These are phyloP conservation scores for Apophysomyces ossiformis DNA, from an alignment of 371 early-diverging fungal species.

Conservation along the genomic window DNA sequence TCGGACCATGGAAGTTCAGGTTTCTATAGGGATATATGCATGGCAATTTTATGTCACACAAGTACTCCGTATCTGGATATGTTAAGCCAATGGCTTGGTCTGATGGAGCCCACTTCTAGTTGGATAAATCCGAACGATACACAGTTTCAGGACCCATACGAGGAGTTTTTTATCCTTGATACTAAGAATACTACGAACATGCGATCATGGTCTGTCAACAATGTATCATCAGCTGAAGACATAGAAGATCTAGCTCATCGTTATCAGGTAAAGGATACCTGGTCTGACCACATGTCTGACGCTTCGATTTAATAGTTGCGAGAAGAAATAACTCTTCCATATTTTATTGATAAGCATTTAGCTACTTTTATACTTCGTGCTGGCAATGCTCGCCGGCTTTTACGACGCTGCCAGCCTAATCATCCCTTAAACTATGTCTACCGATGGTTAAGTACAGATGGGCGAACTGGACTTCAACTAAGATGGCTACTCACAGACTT, in stretches of 20 bases:
- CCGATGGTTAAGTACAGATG: background rate
- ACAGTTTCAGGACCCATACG: constrained; percentile 39
- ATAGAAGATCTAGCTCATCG: background rate
- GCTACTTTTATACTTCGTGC: constrained; percentile 36
- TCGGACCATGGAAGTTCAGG: constrained; percentile 29
- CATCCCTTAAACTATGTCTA: constrained; percentile 32
- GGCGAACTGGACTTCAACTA: background rate
- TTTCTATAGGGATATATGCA: constrained; percentile 43
- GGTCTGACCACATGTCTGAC: background rate
- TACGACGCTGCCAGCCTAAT: constrained; percentile 29
- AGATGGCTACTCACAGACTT: constrained; percentile 16
- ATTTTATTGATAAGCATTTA: constrained; percentile 27
- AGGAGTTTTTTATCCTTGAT: constrained; percentile 51
- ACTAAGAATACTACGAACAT: constrained; percentile 20
- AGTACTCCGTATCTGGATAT: constrained; percentile 55
- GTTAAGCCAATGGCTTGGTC: constrained; percentile 55
- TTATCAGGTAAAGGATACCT: constrained; percentile 3
- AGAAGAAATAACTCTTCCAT: constrained; percentile 24
- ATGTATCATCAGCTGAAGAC: background rate
- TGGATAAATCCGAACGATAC: constrained; percentile 8
- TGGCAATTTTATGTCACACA: constrained; percentile 43
- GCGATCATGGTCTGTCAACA: constrained; percentile 1
- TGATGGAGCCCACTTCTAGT: constrained; percentile 20
- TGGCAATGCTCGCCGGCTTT: constrained; percentile 33
- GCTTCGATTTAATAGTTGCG: constrained; percentile 19